A percentile compares a stretch with the other conserved stretches of the same genome.
Evolutionary conservation across 768 basidiomycete genomes (phyloP).

Genomic region (Xerocomellus intermedius): DNA sequence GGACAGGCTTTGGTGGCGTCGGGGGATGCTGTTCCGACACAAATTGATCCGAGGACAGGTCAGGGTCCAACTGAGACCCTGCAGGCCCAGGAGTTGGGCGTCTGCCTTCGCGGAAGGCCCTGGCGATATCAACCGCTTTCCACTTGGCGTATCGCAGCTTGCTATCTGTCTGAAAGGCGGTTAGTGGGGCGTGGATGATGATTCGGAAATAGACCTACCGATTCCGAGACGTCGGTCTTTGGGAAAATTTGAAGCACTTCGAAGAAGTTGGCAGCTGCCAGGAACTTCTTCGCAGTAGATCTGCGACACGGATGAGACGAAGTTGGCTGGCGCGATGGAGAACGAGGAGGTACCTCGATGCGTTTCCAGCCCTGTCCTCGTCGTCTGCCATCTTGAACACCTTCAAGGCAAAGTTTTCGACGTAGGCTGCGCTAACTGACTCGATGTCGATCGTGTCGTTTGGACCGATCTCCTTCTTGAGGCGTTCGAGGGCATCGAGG

Average conservation of each 20-base stretch:
- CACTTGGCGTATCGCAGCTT: conserved; percentile 95
- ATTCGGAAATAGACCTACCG: conserved; percentile 40
- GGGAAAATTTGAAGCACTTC: conserved; percentile 83
- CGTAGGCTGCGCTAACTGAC: conserved; percentile 78
- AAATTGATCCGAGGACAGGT: conserved; percentile 18
- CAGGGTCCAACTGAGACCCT: conserved; percentile 36
- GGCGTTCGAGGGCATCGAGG: conserved; percentile 72
- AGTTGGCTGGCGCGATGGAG: not conserved
- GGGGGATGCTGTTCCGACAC: conserved; percentile 14
- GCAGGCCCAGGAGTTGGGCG: conserved; percentile 80
- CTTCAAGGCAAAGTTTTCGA: conserved; percentile 92
- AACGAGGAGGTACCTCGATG: conserved; percentile 58
- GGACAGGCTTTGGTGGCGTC: conserved; percentile 19
- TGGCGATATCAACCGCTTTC: conserved; percentile 95
- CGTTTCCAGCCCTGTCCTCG: conserved; percentile 78
- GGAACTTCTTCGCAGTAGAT: conserved; percentile 89
- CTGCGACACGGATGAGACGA: conserved; percentile 39
- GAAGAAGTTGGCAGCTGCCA: conserved; percentile 93
- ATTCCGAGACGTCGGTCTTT: conserved; percentile 52
- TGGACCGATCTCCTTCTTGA: conserved; percentile 72
- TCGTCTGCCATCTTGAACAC: conserved; percentile 90
- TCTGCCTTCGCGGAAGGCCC: conserved; percentile 91
- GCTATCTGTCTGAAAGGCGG: conserved; percentile 59
- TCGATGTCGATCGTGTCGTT: conserved; percentile 85
- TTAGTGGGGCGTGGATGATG: conserved; percentile 1